Evolutionary conservation across 1,284 basidiomycete genomes (phyloP), one percentile per base, ranked within the genome.

Genomic region (Megacollybia platyphylla): DNA sequence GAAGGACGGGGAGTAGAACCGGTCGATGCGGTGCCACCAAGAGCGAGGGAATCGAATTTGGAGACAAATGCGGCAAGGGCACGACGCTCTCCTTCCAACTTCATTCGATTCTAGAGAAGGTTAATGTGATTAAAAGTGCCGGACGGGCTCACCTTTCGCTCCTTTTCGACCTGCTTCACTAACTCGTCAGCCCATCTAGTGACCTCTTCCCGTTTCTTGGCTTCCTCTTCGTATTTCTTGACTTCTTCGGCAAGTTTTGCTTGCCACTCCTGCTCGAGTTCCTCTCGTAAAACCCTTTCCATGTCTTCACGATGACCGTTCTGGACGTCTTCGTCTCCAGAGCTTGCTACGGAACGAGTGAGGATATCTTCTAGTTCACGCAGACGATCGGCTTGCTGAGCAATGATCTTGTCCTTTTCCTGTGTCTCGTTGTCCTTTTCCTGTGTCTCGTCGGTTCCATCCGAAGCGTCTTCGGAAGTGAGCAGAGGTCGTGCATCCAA

Each of bases 241-340:
- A 67, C 62, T 55, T 88, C 76, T 56, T 83, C 80, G 54, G 79
- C 74, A 0, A 90, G 56, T 56, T 73, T 78, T 2, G 47, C 67
- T 6, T 60, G 53, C 79, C 82, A 91, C 56, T 92, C 87, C 48
- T 66, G 73, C 62, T 89, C 87, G 3, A 89, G 81, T 44, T 89
- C 85, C 37, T 77, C 77, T 17, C 78, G 66, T 39, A 81, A 59
- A 1, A 84, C 83, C 50, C 84, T 82, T 9, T 76, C 79, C 32
- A 86, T 68, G 37, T 62, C 28, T 27, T 27, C 20, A 32, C 40
- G 30, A 42, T 45, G 18, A 32, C 46, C 47, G 17, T 49, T 61
- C 4, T 24, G 20, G 5, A 36, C 35, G 8, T 20, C 24, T 39
- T 26, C 37, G 24, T 11, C 29, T 71, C 72, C 53, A 86, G 79